These are phyloP conservation scores for Diaporthe aspalathi DNA, from an alignment of 2,329 filamentous ascomycete genomes.

Conservation along the genomic window DNA sequence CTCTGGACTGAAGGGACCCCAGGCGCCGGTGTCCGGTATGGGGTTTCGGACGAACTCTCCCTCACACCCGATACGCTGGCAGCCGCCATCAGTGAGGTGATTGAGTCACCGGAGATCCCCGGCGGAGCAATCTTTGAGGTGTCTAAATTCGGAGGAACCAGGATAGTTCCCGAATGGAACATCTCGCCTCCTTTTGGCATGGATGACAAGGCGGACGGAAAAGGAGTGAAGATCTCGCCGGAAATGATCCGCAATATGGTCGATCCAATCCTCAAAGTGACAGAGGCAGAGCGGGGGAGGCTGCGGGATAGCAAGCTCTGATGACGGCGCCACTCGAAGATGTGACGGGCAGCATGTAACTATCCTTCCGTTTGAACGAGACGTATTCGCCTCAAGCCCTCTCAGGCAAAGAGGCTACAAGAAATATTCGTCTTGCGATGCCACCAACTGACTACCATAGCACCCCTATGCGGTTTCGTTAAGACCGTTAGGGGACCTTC, in stretches of 20 bases:
- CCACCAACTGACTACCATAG: no score
- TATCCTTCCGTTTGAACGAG: background rate
- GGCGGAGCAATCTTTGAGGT: constrained; percentile 6
- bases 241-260: constrained; percentile 2
- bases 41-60: background rate
- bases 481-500: no score
- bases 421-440: no score
- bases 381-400: no score
- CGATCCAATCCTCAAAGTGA: constrained; percentile 2
- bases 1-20: constrained; percentile 18
- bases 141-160: background rate
- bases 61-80: background rate
- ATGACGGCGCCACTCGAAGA: no score
- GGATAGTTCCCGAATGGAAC: constrained; percentile 23
- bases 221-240: background rate
- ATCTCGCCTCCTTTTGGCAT: background rate
- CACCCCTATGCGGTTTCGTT: no score
- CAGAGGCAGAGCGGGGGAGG: background rate
- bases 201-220: background rate
- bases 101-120: constrained; percentile 8
- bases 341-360: no score
- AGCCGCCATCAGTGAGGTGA: background rate
- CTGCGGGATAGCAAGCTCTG: background rate
- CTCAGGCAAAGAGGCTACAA: no score
- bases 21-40: background rate